Evolutionary conservation across 2,329 filamentous ascomycete species (phyloP), one percentile per base, ranked within the genome.

Genomic region (Aspergillus sp.): DNA sequence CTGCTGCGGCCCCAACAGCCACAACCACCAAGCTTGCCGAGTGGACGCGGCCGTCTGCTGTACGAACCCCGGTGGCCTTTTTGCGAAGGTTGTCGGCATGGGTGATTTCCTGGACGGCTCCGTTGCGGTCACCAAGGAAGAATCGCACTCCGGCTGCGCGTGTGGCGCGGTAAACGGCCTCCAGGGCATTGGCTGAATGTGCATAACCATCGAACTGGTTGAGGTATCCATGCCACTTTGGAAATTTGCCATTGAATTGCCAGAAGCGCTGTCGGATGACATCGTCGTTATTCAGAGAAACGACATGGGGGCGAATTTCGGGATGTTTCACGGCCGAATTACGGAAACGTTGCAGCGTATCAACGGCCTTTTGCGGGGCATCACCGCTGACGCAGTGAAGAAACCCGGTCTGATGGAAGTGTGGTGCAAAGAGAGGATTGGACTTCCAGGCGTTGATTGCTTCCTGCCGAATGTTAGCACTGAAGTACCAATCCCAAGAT

Each of bases 161-260:
- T 2, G 73, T 72, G 0, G 73, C 73, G 1, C 71, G 61, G 56
- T 79, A 78, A 0, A 81, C 70, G 0, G 75, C 76, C 4, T 68
- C 67, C 6, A 84, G 60, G 0, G 82, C 76, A 51, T 83, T 75
- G 0, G 73, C 76, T 0, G 81, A 78, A 53, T 84, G 81, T 1
- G 80, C 81, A 50, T 84, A 84, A 1, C 82, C 81, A 10, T 78
- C 81, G 5, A 79, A 75, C 3, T 69, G 71, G 60, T 86, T 86
- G 40, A 82, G 72, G 62, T 86, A 86, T 7, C 83, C 83, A 22
- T 72, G 75, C 79, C 82, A 86, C 1, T 77, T 77, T 0, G 73
- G 68, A 36, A 83, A 63, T 0, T 74, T 69, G 0, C 80, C 79
- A 5, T 71, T 66, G 41, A 76, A 79, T 55, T 81, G 79, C 73